Conservation (phyloP, 73 alveolate species). For the Paramecium tetraurelia region DNA sequence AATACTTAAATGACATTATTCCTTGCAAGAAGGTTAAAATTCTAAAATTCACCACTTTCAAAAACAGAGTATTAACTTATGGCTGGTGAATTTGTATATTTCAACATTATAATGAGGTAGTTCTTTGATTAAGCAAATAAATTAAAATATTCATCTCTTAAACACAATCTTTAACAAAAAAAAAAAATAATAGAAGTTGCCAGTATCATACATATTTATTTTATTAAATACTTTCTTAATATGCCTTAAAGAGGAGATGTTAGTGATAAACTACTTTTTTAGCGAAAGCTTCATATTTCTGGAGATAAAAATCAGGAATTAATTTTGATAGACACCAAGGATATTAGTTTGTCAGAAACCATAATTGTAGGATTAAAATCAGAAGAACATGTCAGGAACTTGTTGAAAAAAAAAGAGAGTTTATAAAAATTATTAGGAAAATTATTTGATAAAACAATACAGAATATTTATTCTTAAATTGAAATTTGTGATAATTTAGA, state of each 20-base stretch:
- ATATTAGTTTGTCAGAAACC: neutral
- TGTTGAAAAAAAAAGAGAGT: neutral
- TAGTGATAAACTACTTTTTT: neutral
- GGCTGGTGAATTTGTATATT: neutral
- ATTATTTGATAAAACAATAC: neutral
- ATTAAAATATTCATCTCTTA: neutral
- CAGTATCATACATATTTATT: neutral
- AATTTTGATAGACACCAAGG: neutral
- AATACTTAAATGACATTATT: neutral
- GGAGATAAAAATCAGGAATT: neutral
- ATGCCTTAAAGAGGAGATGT: neutral
- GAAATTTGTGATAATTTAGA: neutral
- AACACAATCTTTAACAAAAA: neutral
- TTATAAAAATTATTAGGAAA: neutral
- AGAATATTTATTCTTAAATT: neutral
- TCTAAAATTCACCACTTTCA: neutral
- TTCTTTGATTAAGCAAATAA: neutral
- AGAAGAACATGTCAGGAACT: neutral
- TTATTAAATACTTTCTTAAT: neutral
- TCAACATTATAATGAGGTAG: neutral
- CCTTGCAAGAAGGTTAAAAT: neutral
- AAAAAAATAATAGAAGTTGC: neutral
- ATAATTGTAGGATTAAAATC: neutral
- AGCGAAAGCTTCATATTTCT: neutral
- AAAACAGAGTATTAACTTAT: neutral